Evolutionary conservation across 1,139 yeast species (phyloP).

Genomic region (Groenewaldozyma sp.): DNA sequence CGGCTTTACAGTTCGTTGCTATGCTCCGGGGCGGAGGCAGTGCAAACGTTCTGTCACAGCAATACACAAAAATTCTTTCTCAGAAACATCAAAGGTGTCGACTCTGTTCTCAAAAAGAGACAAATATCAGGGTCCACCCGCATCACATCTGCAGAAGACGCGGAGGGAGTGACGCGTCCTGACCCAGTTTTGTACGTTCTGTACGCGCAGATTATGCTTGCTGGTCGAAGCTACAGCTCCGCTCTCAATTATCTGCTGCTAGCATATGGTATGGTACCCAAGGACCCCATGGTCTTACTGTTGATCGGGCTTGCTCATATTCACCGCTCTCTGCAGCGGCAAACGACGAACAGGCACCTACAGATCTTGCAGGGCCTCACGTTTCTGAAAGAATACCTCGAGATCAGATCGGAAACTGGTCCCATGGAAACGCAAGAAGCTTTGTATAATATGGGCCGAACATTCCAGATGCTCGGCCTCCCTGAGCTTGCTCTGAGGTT

Average conservation of each 20-base stretch:
- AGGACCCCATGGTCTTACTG: slow-evolving; percentile 73
- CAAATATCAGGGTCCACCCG: slow-evolving; percentile 73
- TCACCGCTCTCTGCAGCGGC: slow-evolving; percentile 90
- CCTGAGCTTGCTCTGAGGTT: slow-evolving; percentile 61
- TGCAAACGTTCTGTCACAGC: slow-evolving; percentile 58
- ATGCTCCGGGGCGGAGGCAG: slow-evolving; percentile 50
- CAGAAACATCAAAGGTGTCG: slow-evolving; percentile 84
- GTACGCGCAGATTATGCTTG: slow-evolving; percentile 70
- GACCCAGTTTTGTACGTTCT: slow-evolving; percentile 68
- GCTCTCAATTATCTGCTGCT: slow-evolving; percentile 60
- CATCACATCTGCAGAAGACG: slow-evolving; percentile 36
- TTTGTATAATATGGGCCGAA: slow-evolving; percentile 72
- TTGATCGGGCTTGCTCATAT: slow-evolving; percentile 71
- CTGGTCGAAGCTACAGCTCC: slow-evolving; percentile 76
- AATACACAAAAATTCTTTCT: slow-evolving; percentile 84
- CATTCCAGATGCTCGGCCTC: slow-evolving; percentile 76
- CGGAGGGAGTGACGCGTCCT: slow-evolving; percentile 33
- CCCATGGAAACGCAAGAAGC: slow-evolving; percentile 63
- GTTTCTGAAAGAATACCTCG: slow-evolving; percentile 62
- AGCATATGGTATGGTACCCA: slow-evolving; percentile 34
- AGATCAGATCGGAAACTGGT: slow-evolving; percentile 34
- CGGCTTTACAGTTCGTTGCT: slow-evolving; percentile 61
- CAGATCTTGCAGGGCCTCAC: slow-evolving; percentile 84
- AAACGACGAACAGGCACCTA: slow-evolving; percentile 74
- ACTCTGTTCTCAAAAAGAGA: slow-evolving; percentile 47